A percentile compares a stretch with the other conserved stretches of the same genome.
These are phyloP conservation scores for Xylogone sp. DNA, from an alignment of 2,329 filamentous ascomycete species.

Conservation along the genomic window DNA sequence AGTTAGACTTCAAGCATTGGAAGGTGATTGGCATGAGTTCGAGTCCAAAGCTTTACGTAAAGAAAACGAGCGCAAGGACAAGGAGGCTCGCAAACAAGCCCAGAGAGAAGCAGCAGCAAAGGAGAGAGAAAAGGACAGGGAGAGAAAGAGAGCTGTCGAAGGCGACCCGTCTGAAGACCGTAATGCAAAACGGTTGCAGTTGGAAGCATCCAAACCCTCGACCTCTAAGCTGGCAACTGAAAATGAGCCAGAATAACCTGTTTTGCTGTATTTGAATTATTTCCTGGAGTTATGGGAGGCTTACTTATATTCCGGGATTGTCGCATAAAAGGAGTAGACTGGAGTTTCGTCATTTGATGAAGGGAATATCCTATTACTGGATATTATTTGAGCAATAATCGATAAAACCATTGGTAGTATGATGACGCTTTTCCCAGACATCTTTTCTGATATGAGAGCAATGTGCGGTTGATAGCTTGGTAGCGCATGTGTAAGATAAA, in stretches of 20 bases:
- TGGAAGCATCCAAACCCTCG: neutral
- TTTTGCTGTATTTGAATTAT: neutral
- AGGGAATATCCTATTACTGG: neutral
- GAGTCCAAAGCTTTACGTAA: conserved; percentile 93
- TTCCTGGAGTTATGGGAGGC: neutral
- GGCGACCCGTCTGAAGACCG: conserved; percentile 14
- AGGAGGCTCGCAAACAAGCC: conserved; percentile 26
- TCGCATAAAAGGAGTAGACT: neutral
- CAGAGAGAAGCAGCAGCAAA: conserved; percentile 24
- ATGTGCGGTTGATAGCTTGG: neutral
- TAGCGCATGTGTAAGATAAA: neutral
- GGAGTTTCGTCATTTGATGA: neutral
- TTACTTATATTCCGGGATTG: neutral
- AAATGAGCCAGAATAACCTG: neutral
- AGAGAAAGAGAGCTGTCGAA: conserved; percentile 24
- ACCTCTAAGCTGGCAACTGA: neutral
- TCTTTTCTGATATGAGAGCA: neutral
- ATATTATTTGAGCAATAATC: neutral
- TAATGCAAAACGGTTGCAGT: conserved; percentile 22
- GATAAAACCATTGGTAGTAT: neutral
- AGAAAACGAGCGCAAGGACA: conserved; percentile 71
- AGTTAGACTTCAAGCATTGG: conserved; percentile 64
- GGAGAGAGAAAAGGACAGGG: conserved; percentile 9
- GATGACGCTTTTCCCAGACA: neutral
- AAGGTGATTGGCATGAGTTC: conserved; percentile 98